Base-by-base conservation (phyloP, 345 rosid genomes). In the Excoecaria agallocha region DNA sequence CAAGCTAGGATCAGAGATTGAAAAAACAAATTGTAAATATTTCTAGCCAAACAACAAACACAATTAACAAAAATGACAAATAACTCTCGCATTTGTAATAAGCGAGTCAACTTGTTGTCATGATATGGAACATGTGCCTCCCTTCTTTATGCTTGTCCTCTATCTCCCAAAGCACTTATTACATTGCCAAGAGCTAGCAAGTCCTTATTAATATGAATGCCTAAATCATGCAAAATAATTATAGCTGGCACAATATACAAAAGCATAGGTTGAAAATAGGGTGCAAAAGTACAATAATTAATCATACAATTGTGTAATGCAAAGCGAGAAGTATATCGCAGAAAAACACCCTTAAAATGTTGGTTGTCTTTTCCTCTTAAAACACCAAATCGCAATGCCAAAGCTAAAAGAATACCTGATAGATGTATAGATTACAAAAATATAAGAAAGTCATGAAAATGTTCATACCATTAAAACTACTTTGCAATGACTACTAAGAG, bases 51-150 rank as follows among this genome's bases (percentile, higher is more conserved):
- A 37, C 37, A 56, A 49, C 37, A 0, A 37, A 7, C 54, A 38
- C 52, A 43, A 43, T 5, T 1, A 43, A 0, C 5, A 48, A 24
- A 24, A 2, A 54, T 61, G 6, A 24, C 12, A 12, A 64, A 69
- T 17, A 35, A 68, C 59, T 65, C 12, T 16, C 66, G 55, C 85
- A 78, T 98, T 96, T 93, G 98, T 38, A 96, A 82, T 84, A 96
- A 86, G 59, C 99, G 96, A 48, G 99, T 96, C 88, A 96, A 79
- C 87, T 96, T 96, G 98, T 97, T 96, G 76, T 96, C 99, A 55
- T 98, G 97, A 52, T 93, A 95, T 24, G 99, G 99, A 69, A 93
- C 90, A 43, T 93, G 98, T n/a, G n/a, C 35, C 96, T 97, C 35
- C 99, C 99, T 85, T 95, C 98, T 84, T 87, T 95, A 66, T 97